These are phyloP conservation scores for Seiridium unicorne DNA, from an alignment of 2,329 filamentous ascomycete species.

Conservation along the genomic window DNA sequence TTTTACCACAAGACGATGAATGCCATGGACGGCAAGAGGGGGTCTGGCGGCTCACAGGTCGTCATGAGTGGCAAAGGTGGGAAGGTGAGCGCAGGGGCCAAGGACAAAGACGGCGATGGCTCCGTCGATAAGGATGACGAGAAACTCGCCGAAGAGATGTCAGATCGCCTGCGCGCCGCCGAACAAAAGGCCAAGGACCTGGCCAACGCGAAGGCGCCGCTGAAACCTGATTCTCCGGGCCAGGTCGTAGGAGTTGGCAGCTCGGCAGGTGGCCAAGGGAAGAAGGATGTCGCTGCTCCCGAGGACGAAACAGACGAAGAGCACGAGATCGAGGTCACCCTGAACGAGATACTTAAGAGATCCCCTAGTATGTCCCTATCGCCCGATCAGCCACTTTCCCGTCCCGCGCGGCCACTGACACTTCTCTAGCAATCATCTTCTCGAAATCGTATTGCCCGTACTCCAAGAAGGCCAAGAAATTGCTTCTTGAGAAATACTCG, in stretches of 20 bases:
- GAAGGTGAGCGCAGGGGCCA: constrained; percentile 35
- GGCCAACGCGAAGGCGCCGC: constrained; percentile 64
- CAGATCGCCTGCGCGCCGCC: constrained; percentile 64
- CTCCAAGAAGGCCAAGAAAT: constrained; percentile 79
- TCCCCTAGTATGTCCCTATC: constrained; percentile 67
- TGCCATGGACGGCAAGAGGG: constrained; percentile 44
- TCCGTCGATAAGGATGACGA: constrained; percentile 57
- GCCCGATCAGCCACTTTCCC: constrained; percentile 8
- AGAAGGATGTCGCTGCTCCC: constrained; percentile 46
- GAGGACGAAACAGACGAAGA: constrained; percentile 57
- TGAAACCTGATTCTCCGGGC: constrained; percentile 58
- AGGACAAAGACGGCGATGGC: constrained; percentile 54
- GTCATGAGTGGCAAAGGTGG: constrained; percentile 37
- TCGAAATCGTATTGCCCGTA: constrained; percentile 91
- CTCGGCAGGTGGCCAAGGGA: constrained; percentile 50
- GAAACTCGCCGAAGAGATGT: constrained; percentile 51
- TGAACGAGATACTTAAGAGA: constrained; percentile 79
- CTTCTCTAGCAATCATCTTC: constrained; percentile 78
- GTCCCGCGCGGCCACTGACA: not conserved
- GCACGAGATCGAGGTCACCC: constrained; percentile 64
- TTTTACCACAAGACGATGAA: constrained; percentile 61
- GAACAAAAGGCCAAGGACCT: constrained; percentile 67
- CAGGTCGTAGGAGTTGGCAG: constrained; percentile 59
- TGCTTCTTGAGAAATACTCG: constrained; percentile 80
- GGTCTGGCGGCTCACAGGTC: constrained; percentile 28